Evolutionary conservation across 257 asterid species (phyloP).

Genomic region (Petrea volubilis): DNA sequence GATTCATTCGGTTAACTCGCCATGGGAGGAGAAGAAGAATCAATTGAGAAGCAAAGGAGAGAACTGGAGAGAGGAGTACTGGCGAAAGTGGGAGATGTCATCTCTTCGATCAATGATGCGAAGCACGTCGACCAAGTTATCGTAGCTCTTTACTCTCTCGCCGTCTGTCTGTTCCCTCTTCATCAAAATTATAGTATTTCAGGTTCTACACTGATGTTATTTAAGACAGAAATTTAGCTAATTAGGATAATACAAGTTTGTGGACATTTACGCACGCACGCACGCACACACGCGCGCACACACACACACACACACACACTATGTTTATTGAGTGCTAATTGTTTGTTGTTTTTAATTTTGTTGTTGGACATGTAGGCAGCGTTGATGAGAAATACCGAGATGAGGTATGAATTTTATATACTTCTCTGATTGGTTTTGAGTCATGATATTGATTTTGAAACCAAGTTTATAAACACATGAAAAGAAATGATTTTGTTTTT

Average conservation of each 20-base stretch:
- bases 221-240: not conserved
- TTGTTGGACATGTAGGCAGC: constrained; percentile 43
- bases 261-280: not conserved
- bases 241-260: not conserved
- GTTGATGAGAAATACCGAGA: constrained; percentile 53
- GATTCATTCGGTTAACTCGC: constrained; percentile 10
- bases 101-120: constrained; percentile 51
- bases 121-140: constrained; percentile 72
- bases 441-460: not conserved
- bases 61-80: constrained; percentile 47
- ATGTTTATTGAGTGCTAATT: not conserved
- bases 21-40: constrained; percentile 37
- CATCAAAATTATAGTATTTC: constrained; percentile 43
- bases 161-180: constrained; percentile 62
- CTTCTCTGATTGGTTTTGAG: not conserved
- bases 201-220: constrained; percentile 39
- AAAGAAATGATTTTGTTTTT: not conserved
- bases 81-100: constrained; percentile 63
- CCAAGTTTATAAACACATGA: not conserved
- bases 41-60: constrained; percentile 28
- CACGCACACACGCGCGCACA: too few relatives aligned
- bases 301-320: not conserved
- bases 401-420: constrained; percentile 41
- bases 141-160: constrained; percentile 69
- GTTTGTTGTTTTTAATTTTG: not conserved